A percentile compares a stretch with the other conserved stretches of the same genome.
Evolutionary conservation across 257 asterid genomes (phyloP).

Genomic region (Solanum ahanhuiri): DNA sequence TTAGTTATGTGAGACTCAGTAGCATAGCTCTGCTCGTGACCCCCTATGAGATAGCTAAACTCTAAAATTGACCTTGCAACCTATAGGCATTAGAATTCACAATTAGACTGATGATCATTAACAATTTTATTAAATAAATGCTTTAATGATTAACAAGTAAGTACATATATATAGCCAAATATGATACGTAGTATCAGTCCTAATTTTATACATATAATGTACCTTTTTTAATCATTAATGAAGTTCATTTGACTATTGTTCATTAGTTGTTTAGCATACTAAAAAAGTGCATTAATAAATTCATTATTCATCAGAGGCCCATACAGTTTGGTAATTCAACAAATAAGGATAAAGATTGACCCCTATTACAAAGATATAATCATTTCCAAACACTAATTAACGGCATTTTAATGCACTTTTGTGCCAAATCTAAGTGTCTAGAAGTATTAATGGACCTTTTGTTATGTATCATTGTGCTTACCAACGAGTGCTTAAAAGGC

Average conservation of each 20-base stretch:
- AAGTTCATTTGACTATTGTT: neutral
- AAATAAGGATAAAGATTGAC: neutral
- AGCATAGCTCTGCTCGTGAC: neutral
- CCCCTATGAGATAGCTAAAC: neutral
- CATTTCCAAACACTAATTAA: neutral
- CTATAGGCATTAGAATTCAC: neutral
- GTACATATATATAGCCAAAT: neutral
- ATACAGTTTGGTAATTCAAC: neutral
- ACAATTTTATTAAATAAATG: neutral
- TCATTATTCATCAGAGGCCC: neutral
- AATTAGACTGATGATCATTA: neutral
- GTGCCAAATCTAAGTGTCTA: neutral
- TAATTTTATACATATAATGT: neutral
- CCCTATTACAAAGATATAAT: neutral
- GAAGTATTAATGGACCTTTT: neutral
- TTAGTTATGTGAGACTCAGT: neutral
- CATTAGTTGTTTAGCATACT: neutral
- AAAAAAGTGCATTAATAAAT: neutral
- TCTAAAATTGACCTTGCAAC: neutral
- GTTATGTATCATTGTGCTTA: neutral
- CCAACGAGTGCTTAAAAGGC: neutral
- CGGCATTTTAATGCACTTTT: neutral
- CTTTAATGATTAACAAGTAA: neutral
- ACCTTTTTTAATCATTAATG: neutral
- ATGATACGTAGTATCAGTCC: neutral